Percentiles rank a stretch among this genome's conserved stretches.
phyloP scores from a whole-genome alignment of 306 rosid genomes.

The Cucumis sativus region Cucumber_9930_V3 NC_026660.2:23542001-23542500 shows the following conservation, averaged over 20 bases:
- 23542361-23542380: no score
- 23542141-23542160: constrained; percentile 16
- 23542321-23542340: constrained; percentile 63
- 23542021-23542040: constrained; percentile 78
- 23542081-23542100: constrained; percentile 13
- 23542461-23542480: not conserved
- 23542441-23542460: not conserved
- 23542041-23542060: constrained; percentile 99
- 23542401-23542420: not conserved
- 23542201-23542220: constrained; percentile 51
- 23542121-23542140: not conserved
- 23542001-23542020: constrained; percentile 16
- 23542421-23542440: not conserved
- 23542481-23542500: not conserved
- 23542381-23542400: not conserved
- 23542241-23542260: constrained; percentile 60
- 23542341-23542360: constrained; percentile 11
- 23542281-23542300: constrained; percentile 37
- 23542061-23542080: constrained; percentile 88
- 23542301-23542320: constrained; percentile 72
- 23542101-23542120: not conserved
- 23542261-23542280: constrained; percentile 31
- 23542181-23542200: constrained; percentile 70
- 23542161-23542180: constrained; percentile 84
- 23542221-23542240: constrained; percentile 69